Conservation (phyloP, 148 eudicot genomes). For the Heliamphora exappendiculata region DNA sequence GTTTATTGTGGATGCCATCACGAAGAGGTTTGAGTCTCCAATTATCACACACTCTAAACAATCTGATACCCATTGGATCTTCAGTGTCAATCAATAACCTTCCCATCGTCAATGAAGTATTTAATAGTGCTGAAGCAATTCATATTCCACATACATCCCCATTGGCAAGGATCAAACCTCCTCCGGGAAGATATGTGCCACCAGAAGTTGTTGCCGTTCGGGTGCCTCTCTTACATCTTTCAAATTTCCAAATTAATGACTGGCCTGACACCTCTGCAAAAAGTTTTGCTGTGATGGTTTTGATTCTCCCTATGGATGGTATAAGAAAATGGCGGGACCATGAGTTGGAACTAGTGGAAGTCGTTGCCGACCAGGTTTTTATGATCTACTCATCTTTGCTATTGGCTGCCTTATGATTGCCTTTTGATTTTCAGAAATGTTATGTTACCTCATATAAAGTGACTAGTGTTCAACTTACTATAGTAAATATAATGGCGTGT, state of each 20-base stretch:
- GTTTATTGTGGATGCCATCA: constrained; percentile 89
- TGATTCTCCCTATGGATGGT: constrained; percentile 63
- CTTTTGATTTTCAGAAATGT: neutral
- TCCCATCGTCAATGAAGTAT: constrained; percentile 52
- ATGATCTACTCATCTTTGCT: constrained; percentile 5
- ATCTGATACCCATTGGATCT: constrained; percentile 58
- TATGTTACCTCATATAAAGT: neutral
- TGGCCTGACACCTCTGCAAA: constrained; percentile 66
- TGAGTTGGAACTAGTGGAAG: constrained; percentile 88
- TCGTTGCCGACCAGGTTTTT: constrained; percentile 82
- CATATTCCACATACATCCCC: constrained; percentile 57
- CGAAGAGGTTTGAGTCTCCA: constrained; percentile 58
- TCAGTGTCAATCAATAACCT: constrained; percentile 57
- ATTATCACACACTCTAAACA: constrained; percentile 58
- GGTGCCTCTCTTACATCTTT: constrained; percentile 72
- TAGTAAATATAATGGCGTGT: neutral
- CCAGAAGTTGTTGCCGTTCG: constrained; percentile 82
- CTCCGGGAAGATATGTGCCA: constrained; percentile 38
- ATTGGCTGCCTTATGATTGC: neutral
- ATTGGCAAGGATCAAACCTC: constrained; percentile 46
- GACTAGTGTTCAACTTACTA: neutral
- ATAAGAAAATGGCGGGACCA: constrained; percentile 72
- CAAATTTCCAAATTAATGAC: constrained; percentile 66
- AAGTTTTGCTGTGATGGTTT: constrained; percentile 81
- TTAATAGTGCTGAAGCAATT: constrained; percentile 51